A percentile compares a stretch with the other conserved stretches of the same genome.
Conservation (phyloP, 1,284 basidiomycete genomes). For the Pyrrhoderma lamaoense region DNA sequence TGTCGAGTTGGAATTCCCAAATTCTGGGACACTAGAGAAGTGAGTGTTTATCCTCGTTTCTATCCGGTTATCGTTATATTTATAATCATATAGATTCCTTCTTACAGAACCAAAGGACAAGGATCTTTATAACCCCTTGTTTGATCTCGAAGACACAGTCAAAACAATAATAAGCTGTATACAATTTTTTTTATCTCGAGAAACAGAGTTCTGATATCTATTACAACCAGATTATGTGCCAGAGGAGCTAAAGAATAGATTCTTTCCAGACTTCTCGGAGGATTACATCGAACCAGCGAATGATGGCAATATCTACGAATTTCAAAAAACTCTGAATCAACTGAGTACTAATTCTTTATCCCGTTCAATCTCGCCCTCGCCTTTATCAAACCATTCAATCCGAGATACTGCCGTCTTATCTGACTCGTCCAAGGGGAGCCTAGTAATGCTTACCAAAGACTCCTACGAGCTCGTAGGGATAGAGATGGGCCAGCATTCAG, state of each 20-base stretch:
- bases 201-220: conserved; percentile 17
- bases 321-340: not conserved
- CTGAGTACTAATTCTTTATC: not conserved
- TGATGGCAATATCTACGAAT: not conserved
- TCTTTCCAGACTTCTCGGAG: conserved; percentile 24
- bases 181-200: not conserved
- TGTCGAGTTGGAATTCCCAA: conserved; percentile 66
- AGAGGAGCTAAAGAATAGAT: conserved; percentile 47
- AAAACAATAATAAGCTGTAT: conserved; percentile 62
- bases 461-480: conserved; percentile 54
- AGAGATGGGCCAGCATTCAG: conserved; percentile 65
- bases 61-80: conserved; percentile 5
- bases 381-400: conserved; percentile 10
- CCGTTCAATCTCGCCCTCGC: conserved; percentile 18
- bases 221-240: conserved; percentile 52
- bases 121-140: conserved; percentile 73
- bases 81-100: conserved; percentile 43
- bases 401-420: conserved; percentile 21
- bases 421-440: conserved; percentile 42
- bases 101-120: conserved; percentile 69
- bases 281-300: conserved; percentile 26
- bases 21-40: conserved; percentile 50
- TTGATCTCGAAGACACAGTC: conserved; percentile 60
- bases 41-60: conserved; percentile 31
- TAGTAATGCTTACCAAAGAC: no score